Evolutionary conservation across 2,329 filamentous ascomycete genomes (phyloP), one percentile per base, ranked within the genome.

Genomic region (Lasiodiplodia citricola): DNA sequence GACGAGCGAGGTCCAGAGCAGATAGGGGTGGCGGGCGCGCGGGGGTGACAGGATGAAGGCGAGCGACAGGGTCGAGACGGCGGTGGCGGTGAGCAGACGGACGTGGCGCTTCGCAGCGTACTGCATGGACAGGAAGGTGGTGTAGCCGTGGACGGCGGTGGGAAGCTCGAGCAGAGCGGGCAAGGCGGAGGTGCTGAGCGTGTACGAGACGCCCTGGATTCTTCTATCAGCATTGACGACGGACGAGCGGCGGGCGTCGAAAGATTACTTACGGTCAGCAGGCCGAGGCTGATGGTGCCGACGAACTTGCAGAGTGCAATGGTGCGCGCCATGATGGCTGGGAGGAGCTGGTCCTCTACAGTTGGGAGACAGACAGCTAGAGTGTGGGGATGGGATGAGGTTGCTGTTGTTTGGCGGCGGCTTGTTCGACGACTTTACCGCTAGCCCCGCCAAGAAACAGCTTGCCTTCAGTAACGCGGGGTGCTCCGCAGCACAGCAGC

Each of bases 241-340:
- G n/a, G 25, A 52, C 55, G 47, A 23, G 31, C 25, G 31, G 18
- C 31, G 31, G 54, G 70, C 55, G 56, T 5, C 44, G 51, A 41
- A 44, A 35, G 38, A 57, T 58, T 55, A 84, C 91, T 76, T 87
- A 97, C 94, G 70, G 94, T 97, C 80, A 97, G 83, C 68, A 97
- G 87, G 71, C 95, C 95, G 69, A 97, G 87, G 75, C 92, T 95
- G 73, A 97, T 88, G 64, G 93, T 96, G 76, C 95, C 95, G 73
- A 97, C 91, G 80, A 97, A 97, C 84, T 98, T 97, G 83, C 92
- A 89, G 80, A 91, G 83, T 68, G 92, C 90, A 76, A 97, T 85
- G 76, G 89, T 89, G 74, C 87, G 88, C 74, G 88, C 85, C 88
- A 93, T 92, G 80, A 78, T 84, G 67, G 68, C 75, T 57, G 54